Evolutionary conservation across 345 rosid genomes (phyloP).

Genomic region (Hibiscus syriacus): DNA sequence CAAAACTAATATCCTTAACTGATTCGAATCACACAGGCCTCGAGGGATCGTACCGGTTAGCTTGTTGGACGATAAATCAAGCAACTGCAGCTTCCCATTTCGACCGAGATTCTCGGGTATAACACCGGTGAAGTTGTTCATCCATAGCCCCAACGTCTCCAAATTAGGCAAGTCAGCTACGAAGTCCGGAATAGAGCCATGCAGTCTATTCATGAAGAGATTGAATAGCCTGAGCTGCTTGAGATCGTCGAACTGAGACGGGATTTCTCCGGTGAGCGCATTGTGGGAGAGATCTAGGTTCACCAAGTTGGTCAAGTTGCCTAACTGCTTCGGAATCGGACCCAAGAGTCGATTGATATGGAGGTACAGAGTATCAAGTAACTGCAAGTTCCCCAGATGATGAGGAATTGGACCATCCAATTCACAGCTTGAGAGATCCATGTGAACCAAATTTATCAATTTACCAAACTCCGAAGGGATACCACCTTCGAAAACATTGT

Average conservation of each 20-base stretch:
- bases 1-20: slow-evolving; percentile 37
- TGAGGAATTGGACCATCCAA: slow-evolving; percentile 44
- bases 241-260: slow-evolving; percentile 35
- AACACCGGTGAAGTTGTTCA: slow-evolving; percentile 58
- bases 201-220: slow-evolving; percentile 53
- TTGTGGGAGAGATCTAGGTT: slow-evolving; percentile 60
- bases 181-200: slow-evolving; percentile 53
- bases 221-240: slow-evolving; percentile 39
- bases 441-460: slow-evolving; percentile 36
- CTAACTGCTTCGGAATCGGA: slow-evolving; percentile 41
- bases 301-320: slow-evolving; percentile 43
- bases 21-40: slow-evolving; percentile 36
- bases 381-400: slow-evolving; percentile 42
- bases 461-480: slow-evolving; percentile 51
- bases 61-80: slow-evolving; percentile 68
- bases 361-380: slow-evolving; percentile 48
- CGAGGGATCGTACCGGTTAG: slow-evolving; percentile 58
- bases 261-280: slow-evolving; percentile 51
- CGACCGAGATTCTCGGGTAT: slow-evolving; percentile 52
- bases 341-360: slow-evolving; percentile 46
- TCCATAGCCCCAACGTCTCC: slow-evolving; percentile 48
- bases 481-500: slow-evolving; percentile 47
- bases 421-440: slow-evolving; percentile 55
- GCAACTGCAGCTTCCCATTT: slow-evolving; percentile 38
- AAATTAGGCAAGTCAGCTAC: slow-evolving; percentile 42